These are phyloP conservation scores for Kodamaea suecica DNA, from an alignment of 1,139 yeast genomes.

Conservation along the genomic window DNA sequence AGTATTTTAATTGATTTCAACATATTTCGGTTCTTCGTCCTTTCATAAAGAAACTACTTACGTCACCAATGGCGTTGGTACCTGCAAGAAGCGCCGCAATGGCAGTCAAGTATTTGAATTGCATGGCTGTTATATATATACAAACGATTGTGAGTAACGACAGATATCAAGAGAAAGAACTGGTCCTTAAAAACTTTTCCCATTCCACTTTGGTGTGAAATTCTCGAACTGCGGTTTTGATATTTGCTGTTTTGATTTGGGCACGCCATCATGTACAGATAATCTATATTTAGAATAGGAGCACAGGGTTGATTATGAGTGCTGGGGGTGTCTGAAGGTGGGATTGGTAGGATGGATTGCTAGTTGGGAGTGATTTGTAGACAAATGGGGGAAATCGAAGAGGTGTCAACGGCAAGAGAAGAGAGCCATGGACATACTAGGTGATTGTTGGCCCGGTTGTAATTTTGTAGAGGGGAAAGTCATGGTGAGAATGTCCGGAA, in stretches of 20 bases:
- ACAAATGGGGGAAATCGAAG: no score
- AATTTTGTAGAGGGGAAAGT: no score
- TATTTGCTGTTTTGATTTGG: neutral
- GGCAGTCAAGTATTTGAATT: slow-evolving; percentile 37
- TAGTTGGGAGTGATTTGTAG: no score
- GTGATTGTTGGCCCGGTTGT: no score
- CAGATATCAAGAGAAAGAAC: neutral
- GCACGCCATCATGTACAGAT: neutral
- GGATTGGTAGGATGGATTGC: no score
- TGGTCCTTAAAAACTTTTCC: neutral
- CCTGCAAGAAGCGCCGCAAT: slow-evolving; percentile 37
- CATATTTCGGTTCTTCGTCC: no score
- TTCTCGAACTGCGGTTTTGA: neutral
- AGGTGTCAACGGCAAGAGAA: no score
- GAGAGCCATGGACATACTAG: no score
- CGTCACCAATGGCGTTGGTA: slow-evolving; percentile 44
- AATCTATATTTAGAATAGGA: neutral
- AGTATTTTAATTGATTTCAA: slow-evolving; percentile 6
- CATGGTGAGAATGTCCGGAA: no score
- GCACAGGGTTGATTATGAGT: no score
- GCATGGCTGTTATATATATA: slow-evolving; percentile 26
- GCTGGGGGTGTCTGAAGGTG: no score
- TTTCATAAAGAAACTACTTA: slow-evolving; percentile 23
- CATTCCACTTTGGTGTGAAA: neutral
- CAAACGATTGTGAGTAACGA: neutral